These are phyloP conservation scores for Clonostachys sp. DNA, from an alignment of 2,329 filamentous ascomycete species.

Conservation along the genomic window DNA sequence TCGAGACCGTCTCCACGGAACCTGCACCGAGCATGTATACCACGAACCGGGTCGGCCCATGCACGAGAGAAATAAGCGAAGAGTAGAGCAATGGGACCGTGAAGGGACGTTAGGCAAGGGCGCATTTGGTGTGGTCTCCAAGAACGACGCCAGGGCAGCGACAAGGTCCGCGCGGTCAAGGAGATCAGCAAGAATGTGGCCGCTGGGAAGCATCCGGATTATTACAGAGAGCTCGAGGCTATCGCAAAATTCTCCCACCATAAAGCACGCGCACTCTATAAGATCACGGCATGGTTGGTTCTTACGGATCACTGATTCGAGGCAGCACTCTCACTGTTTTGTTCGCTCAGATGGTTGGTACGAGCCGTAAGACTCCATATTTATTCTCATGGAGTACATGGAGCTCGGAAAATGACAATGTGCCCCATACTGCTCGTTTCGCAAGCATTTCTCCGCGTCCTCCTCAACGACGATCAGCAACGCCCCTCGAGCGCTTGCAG, in stretches of 20 bases:
- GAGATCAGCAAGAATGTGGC: conserved; percentile 4
- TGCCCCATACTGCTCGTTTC: no score
- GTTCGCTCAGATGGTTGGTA: conserved; percentile 1
- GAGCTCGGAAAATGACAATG: no score
- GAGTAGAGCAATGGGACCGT: neutral
- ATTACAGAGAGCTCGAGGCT: conserved; percentile 11
- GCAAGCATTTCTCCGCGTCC: no score
- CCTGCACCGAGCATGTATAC: conserved; percentile 1
- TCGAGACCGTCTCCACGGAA: neutral
- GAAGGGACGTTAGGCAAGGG: conserved; percentile 8
- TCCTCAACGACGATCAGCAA: no score
- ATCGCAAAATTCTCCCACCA: conserved; percentile 13
- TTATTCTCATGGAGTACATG: conserved; percentile 15
- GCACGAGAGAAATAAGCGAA: conserved; percentile 8
- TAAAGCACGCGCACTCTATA: conserved; percentile 1
- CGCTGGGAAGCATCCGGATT: conserved; percentile 2
- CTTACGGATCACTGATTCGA: neutral
- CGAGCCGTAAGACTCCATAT: conserved; percentile 2
- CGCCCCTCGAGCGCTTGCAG: no score
- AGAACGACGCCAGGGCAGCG: neutral
- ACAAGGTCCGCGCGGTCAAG: conserved; percentile 10
- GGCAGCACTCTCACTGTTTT: conserved; percentile 12
- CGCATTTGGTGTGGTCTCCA: conserved; percentile 7
- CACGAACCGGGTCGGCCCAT: conserved; percentile 5
- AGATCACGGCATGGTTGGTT: no score